Conservation (phyloP, 495 filamentous ascomycete species). For the Aspergillus heteromorphus region DNA sequence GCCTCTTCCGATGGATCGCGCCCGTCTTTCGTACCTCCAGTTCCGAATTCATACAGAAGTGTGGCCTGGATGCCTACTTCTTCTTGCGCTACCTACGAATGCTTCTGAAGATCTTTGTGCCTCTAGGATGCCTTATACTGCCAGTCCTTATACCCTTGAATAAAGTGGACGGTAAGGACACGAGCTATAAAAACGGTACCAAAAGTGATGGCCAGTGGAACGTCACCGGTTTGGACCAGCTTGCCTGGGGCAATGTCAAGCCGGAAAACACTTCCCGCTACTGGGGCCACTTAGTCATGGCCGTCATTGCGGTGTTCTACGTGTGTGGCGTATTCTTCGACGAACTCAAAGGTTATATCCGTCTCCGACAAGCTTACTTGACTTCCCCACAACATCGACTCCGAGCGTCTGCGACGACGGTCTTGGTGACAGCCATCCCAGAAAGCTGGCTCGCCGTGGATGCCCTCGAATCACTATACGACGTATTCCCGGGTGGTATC, state of each 20-base stretch:
- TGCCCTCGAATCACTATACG: constrained; percentile 78
- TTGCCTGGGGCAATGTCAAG: constrained; percentile 90
- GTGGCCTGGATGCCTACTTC: constrained; percentile 95
- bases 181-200: constrained; percentile 40
- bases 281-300: constrained; percentile 85
- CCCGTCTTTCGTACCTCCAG: constrained; percentile 72
- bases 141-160: constrained; percentile 88
- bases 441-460: constrained; percentile 80
- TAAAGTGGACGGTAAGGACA: constrained; percentile 62
- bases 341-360: constrained; percentile 87
- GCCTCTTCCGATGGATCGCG: constrained; percentile 61
- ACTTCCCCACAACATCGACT: constrained; percentile 94
- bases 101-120: constrained; percentile 85
- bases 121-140: constrained; percentile 70
- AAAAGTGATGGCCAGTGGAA: constrained; percentile 28
- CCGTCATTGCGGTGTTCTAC: constrained; percentile 72
- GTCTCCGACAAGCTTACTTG: constrained; percentile 86
- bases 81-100: constrained; percentile 94
- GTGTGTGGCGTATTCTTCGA: constrained; percentile 84
- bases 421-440: constrained; percentile 86
- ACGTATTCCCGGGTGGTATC: constrained; percentile 94
- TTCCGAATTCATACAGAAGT: constrained; percentile 89
- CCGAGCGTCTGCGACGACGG: constrained; percentile 92
- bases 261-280: constrained; percentile 65
- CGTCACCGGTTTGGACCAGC: constrained; percentile 67